Conservation (phyloP, 441 rosid species). For the Eutrema salsugineum region DNA sequence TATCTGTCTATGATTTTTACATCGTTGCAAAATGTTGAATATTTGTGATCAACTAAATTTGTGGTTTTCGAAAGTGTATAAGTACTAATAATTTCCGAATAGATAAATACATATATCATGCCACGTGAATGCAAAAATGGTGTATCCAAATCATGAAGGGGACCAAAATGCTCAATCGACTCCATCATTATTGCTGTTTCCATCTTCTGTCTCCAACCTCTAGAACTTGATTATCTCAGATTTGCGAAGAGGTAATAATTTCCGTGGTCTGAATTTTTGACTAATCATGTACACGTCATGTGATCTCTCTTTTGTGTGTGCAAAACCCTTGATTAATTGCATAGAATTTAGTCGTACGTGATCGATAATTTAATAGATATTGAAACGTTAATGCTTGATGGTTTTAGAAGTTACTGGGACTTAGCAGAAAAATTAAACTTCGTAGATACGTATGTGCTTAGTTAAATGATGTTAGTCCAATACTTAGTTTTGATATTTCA, state of each 20-base stretch:
- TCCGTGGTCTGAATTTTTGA: neutral
- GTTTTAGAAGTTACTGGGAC: neutral
- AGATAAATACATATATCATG: neutral
- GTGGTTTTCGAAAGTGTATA: neutral
- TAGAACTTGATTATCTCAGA: neutral
- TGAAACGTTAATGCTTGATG: neutral
- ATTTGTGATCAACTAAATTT: neutral
- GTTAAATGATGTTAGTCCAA: neutral
- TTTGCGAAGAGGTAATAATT: neutral
- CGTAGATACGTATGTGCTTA: neutral
- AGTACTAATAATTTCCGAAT: neutral
- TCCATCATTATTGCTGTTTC: conserved; percentile 12
- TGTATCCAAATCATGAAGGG: conserved; percentile 5
- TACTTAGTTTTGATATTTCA: neutral
- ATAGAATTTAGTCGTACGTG: neutral
- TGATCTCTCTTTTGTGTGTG: no score
- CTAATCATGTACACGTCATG: neutral
- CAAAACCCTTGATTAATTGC: neutral
- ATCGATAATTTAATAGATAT: neutral
- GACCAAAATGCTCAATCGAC: conserved; percentile 13
- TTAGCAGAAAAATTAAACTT: no score
- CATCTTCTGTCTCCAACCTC: conserved; percentile 7
- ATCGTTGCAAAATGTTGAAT: neutral
- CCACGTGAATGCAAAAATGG: conserved; percentile 2
- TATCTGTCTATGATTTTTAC: neutral